Conservation (phyloP, 331 rosid species). For the Saraca asoca region DNA sequence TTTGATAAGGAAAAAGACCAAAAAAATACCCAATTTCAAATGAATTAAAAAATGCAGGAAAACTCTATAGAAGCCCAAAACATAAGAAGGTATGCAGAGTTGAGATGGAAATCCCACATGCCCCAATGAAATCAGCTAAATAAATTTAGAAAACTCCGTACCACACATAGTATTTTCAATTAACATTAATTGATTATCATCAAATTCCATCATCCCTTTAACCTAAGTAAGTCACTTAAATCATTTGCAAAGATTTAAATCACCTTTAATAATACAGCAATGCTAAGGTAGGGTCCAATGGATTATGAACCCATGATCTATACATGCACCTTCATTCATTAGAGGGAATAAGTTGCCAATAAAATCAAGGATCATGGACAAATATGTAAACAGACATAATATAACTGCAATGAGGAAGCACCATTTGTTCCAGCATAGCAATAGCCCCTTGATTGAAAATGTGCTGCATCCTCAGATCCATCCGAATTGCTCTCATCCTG, state of each 20-base stretch:
- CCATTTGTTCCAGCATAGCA: constrained; percentile 95
- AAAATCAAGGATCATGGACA: constrained; percentile 26
- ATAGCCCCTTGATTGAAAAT: constrained; percentile 83
- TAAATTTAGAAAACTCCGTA: background rate
- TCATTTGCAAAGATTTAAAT: background rate
- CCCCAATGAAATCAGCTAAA: background rate
- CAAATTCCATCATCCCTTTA: constrained; percentile 8
- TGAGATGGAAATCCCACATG: background rate
- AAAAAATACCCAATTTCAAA: constrained; percentile 25
- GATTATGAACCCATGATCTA: constrained; percentile 29
- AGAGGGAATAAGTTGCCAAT: background rate
- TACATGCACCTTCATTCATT: constrained; percentile 13
- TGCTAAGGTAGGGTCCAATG: background rate
- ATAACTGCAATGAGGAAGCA: constrained; percentile 38
- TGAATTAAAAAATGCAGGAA: constrained; percentile 4
- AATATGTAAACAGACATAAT: constrained; percentile 17
- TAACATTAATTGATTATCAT: constrained; percentile 3
- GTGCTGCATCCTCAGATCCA: constrained; percentile 99
- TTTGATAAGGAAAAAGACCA: constrained; percentile 19
- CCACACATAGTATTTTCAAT: constrained; percentile 9
- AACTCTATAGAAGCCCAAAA: too few relatives aligned
- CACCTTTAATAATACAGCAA: background rate
- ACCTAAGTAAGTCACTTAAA: background rate
- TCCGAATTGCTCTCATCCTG: constrained; percentile 96
- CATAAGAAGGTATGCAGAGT: too few relatives aligned